These are phyloP conservation scores for Kregervanrija pseudodelftensis DNA, from an alignment of 805 yeast genomes.

Conservation along the genomic window DNA sequence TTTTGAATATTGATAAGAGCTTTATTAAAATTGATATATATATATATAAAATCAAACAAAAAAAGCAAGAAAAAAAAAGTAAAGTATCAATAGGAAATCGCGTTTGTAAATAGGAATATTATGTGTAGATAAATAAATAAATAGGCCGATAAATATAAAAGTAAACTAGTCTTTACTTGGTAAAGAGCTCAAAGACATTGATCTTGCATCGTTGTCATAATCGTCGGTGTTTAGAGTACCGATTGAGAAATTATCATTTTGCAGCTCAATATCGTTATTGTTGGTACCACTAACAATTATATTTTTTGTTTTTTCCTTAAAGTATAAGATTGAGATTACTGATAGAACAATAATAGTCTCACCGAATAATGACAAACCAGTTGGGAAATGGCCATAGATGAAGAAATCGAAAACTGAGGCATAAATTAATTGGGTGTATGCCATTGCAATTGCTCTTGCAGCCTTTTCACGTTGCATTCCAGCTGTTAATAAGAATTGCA, in stretches of 20 bases:
- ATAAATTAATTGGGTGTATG: conserved; percentile 70
- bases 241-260: not conserved
- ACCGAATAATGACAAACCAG: conserved; percentile 61
- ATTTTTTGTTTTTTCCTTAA: conserved; percentile 26
- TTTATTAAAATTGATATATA: no score
- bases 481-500: conserved; percentile 72
- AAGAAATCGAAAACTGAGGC: conserved; percentile 70
- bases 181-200: not conserved
- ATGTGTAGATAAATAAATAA: not conserved
- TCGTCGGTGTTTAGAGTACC: conserved; percentile 1
- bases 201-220: conserved; percentile 1
- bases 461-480: conserved; percentile 82
- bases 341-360: conserved; percentile 58
- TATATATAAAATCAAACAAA: no score
- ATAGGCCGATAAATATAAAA: not conserved
- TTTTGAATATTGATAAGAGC: no score
- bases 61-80: not conserved
- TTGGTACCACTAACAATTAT: not conserved
- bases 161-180: not conserved
- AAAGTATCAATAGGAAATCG: not conserved
- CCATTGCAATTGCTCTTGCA: conserved; percentile 65
- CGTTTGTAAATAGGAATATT: not conserved
- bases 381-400: conserved; percentile 71
- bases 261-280: not conserved
- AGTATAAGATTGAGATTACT: conserved; percentile 53